Evolutionary conservation across 495 filamentous ascomycete genomes (phyloP), one percentile per base, ranked within the genome.

Genomic region (Annulohypoxylon moriforme): DNA sequence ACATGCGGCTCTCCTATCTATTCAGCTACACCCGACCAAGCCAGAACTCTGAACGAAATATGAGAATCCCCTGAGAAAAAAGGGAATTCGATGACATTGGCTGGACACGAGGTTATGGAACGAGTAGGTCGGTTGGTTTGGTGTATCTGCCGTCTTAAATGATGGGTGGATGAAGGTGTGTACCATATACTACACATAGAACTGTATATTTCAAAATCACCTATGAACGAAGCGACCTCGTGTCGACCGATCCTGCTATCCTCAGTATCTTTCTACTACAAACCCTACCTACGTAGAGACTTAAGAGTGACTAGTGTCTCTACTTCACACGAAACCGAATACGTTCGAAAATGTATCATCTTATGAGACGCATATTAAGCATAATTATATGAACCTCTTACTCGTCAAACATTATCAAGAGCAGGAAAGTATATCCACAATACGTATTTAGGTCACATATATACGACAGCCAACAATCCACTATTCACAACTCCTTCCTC

Each of bases 101-200:
- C 5, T 11, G 4, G n/a, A 44, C 9, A 20, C 9, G 40, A 8
- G 40, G 40, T 8, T 18, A 18, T 44, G 40, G 24, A 18, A 10
- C 4, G 46, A n/a, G 46, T 7, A 50, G 49, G 25, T 14, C 9
- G 49, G 25, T 53, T 29, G 49, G 4, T 25, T 34, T 18, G 46
- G 24, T 10, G 29, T 8, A 58, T 27, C 6, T 36, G 34, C 13
- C 10, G 14, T 10, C 18, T n/a, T 8, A 13, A 25, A 13, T 16
- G 33, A 6, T 27, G 33, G n/a, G 16, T 3, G 53, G 29, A 24
- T 10, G 24, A 16, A 34, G 29, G 33, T 25, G 60, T 64, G 64
- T 59, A 66, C 36, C 40, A 67, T 64, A 68, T 68, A 72, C 42
- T 38, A 56, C 69, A 27, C 59, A 68, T 72, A 72, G 64, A 72